These are phyloP conservation scores for Lophiotrema nucula DNA, from an alignment of 495 filamentous ascomycete species.

Conservation along the genomic window DNA sequence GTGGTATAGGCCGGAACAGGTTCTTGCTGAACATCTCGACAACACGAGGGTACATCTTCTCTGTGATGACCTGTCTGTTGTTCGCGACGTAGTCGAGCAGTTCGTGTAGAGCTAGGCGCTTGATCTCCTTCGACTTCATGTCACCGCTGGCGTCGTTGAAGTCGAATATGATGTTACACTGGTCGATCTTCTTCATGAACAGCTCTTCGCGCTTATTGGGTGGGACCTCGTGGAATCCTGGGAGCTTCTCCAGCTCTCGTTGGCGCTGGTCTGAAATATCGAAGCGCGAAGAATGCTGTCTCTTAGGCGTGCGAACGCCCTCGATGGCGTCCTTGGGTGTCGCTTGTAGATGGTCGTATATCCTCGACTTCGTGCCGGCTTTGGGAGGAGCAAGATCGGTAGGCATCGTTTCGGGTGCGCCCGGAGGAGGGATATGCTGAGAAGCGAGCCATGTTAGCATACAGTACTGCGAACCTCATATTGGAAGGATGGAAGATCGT, in stretches of 20 bases:
- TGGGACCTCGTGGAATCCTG: constrained; percentile 97
- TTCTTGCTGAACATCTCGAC: constrained; percentile 99
- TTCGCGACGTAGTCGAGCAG: constrained; percentile 97
- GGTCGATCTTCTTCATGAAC: constrained; percentile 99
- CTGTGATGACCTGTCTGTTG: constrained; percentile 96
- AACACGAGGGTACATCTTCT: constrained; percentile 97
- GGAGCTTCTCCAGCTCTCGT: constrained; percentile 92
- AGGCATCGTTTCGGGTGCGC: constrained; percentile 95
- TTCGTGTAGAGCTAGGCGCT: constrained; percentile 93
- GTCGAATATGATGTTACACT: constrained; percentile 99
- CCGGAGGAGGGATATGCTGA: constrained; percentile 90
- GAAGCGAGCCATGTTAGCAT: constrained; percentile 35
- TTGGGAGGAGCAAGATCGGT: constrained; percentile 94
- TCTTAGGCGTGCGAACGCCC: constrained; percentile 88
- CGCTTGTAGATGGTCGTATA: constrained; percentile 88
- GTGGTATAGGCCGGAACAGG: constrained; percentile 93
- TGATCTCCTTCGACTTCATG: constrained; percentile 99
- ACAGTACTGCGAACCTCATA: not conserved
- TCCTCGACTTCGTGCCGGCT: constrained; percentile 76
- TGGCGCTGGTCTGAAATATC: constrained; percentile 91
- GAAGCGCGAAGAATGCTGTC: constrained; percentile 96
- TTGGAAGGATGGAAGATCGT: constrained; percentile 44
- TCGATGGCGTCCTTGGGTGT: constrained; percentile 95
- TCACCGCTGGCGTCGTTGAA: constrained; percentile 98
- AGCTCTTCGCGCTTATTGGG: constrained; percentile 93